A percentile compares a stretch with the other conserved stretches of the same genome.
These are phyloP conservation scores for Domatiomyces catenatus DNA, from an alignment of 2,329 filamentous ascomycete genomes.

Conservation along the genomic window DNA sequence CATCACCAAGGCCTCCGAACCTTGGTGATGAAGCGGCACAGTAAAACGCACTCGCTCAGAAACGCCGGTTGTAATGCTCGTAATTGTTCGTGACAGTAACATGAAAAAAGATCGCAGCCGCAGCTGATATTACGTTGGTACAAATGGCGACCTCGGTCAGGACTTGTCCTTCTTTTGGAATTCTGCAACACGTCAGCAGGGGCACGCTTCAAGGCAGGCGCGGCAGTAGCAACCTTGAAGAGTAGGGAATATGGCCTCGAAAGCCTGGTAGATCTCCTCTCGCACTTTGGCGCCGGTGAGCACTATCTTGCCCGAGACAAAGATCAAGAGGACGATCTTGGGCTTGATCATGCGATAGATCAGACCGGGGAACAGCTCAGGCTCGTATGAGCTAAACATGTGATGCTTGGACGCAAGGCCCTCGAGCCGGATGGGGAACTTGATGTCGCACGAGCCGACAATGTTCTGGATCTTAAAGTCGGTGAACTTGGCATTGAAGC, in stretches of 20 bases:
- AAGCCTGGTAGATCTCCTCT: slow-evolving; percentile 94
- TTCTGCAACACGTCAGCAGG: slow-evolving; percentile 3
- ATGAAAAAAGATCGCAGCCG: background rate
- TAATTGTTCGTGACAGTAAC: slow-evolving; percentile 1
- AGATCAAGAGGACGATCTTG: slow-evolving; percentile 95
- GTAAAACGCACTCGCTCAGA: background rate
- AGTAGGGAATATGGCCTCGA: slow-evolving; percentile 95
- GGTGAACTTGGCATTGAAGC: slow-evolving; percentile 98
- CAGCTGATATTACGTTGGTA: background rate
- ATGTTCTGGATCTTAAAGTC: slow-evolving; percentile 99
- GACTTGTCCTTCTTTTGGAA: background rate
- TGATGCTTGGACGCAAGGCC: slow-evolving; percentile 93
- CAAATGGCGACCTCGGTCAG: background rate
- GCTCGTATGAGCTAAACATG: slow-evolving; percentile 98
- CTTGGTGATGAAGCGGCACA: background rate
- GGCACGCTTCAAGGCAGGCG: slow-evolving; percentile 7
- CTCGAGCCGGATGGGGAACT: slow-evolving; percentile 95
- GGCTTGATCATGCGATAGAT: slow-evolving; percentile 99
- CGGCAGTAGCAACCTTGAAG: slow-evolving; percentile 37
- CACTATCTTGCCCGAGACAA: slow-evolving; percentile 96
- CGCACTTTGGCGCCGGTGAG: slow-evolving; percentile 94
- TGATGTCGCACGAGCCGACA: slow-evolving; percentile 96
- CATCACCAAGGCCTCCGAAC: background rate
- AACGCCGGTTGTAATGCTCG: slow-evolving; percentile 1
- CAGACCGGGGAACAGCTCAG: slow-evolving; percentile 93